Percentiles rank a stretch among this genome's conserved stretches.
These are phyloP conservation scores for Coemansia guatemalensis DNA, from an alignment of 192 early-diverging fungal genomes.

Conservation along the genomic window DNA sequence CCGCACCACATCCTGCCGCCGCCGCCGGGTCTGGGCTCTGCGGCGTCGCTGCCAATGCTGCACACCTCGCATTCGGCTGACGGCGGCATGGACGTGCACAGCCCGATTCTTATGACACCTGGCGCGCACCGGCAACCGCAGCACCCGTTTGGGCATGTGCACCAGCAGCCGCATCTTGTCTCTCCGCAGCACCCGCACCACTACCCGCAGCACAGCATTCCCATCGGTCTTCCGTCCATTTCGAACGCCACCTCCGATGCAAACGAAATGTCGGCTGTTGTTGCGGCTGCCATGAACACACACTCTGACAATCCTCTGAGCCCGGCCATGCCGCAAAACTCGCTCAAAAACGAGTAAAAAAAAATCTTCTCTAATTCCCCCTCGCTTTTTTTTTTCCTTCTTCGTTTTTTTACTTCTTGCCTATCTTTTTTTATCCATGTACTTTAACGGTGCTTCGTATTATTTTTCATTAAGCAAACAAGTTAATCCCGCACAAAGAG, in stretches of 20 bases:
- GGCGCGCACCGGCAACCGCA: constrained; percentile 5
- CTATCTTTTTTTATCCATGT: neutral
- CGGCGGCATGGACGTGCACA: constrained; percentile 12
- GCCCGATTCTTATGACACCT: constrained; percentile 11
- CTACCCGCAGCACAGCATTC: constrained; percentile 4
- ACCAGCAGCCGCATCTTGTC: neutral
- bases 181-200: constrained; percentile 17
- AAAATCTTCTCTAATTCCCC: neutral
- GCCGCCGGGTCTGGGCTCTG: constrained; percentile 2
- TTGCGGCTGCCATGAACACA: constrained; percentile 6
- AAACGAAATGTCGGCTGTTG: constrained; percentile 3
- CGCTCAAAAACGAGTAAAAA: neutral
- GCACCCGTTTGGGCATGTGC: constrained; percentile 2
- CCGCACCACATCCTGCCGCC: constrained; percentile 29
- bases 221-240: neutral
- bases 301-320: constrained; percentile 16
- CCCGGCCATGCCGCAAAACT: constrained; percentile 27
- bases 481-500: no score
- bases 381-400: neutral
- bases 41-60: constrained; percentile 3
- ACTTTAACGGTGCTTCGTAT: no score
- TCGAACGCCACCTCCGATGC: neutral
- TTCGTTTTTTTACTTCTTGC: constrained; percentile 3
- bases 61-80: constrained; percentile 2
- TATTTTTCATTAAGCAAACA: no score